Evolutionary conservation across 2,329 filamentous ascomycete genomes (phyloP).

Genomic region (Sporothrix phasma): DNA sequence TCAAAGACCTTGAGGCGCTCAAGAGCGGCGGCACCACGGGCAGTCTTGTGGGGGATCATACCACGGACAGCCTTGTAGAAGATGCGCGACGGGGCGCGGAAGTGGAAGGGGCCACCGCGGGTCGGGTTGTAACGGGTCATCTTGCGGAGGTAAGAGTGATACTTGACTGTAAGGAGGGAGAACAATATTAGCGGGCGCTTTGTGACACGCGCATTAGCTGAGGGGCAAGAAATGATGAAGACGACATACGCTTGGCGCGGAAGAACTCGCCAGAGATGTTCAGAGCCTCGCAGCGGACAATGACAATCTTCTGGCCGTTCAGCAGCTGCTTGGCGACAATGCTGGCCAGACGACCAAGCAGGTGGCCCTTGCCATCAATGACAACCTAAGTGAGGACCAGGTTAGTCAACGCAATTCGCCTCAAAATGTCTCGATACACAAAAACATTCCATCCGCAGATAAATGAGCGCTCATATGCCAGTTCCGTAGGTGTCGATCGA

Average conservation of each 20-base stretch:
- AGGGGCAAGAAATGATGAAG: constrained; percentile 7
- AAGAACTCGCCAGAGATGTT: constrained; percentile 99
- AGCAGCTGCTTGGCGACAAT: constrained; percentile 99
- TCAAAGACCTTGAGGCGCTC: constrained; percentile 99
- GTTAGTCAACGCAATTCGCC: no score
- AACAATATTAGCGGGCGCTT: not conserved
- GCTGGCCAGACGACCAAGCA: constrained; percentile 96
- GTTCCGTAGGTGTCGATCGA: no score
- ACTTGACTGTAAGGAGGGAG: constrained; percentile 66
- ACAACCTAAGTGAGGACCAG: constrained; percentile 57
- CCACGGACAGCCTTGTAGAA: constrained; percentile 99
- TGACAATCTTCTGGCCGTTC: constrained; percentile 97
- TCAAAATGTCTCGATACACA: no score
- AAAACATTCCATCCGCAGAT: no score
- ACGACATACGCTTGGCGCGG: constrained; percentile 95
- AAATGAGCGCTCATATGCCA: no score
- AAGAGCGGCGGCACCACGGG: constrained; percentile 89
- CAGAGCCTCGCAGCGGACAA: constrained; percentile 96
- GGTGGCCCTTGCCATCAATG: constrained; percentile 99
- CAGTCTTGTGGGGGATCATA: constrained; percentile 99
- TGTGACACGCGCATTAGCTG: not conserved
- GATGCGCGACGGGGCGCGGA: constrained; percentile 97
- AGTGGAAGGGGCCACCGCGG: constrained; percentile 99
- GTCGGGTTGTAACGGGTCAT: constrained; percentile 99
- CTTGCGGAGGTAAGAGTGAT: constrained; percentile 99